Conservation (phyloP, 1,284 basidiomycete species). For the Malassezia restricta region DNA sequence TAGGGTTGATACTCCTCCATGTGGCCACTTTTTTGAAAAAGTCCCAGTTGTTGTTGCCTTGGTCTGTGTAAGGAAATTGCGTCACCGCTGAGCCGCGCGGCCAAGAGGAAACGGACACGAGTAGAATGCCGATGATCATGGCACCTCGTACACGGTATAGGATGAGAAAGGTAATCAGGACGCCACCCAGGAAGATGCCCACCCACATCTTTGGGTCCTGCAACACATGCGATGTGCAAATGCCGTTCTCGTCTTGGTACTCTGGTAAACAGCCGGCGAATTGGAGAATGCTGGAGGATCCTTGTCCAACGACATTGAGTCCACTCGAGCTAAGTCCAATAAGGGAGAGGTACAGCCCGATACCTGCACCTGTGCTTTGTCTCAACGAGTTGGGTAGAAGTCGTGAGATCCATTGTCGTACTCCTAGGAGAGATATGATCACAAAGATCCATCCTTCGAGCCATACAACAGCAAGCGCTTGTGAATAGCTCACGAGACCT, state of each 20-base stretch:
- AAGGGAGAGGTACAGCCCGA: slow-evolving; percentile 59
- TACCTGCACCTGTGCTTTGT: slow-evolving; percentile 70
- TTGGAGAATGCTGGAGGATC: slow-evolving; percentile 60
- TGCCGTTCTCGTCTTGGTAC: slow-evolving; percentile 48
- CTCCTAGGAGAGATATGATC: slow-evolving; percentile 64
- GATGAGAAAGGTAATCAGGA: slow-evolving; percentile 54
- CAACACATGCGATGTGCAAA: slow-evolving; percentile 60
- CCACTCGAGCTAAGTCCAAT: slow-evolving; percentile 56
- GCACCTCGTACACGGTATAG: slow-evolving; percentile 75
- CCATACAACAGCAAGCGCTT: slow-evolving; percentile 73
- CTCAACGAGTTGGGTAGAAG: slow-evolving; percentile 77
- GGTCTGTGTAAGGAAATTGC: slow-evolving; percentile 61
- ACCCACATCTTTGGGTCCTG: slow-evolving; percentile 70
- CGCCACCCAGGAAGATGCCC: slow-evolving; percentile 76
- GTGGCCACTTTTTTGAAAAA: slow-evolving; percentile 78
- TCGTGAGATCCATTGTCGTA: slow-evolving; percentile 79
- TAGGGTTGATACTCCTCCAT: slow-evolving; percentile 50
- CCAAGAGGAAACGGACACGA: slow-evolving; percentile 79
- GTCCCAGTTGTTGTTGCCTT: slow-evolving; percentile 63
- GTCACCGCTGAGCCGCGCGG: slow-evolving; percentile 68
- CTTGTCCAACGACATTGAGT: slow-evolving; percentile 64
- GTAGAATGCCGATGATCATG: slow-evolving; percentile 63
- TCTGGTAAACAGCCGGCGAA: slow-evolving; percentile 60
- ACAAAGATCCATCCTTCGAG: slow-evolving; percentile 67
- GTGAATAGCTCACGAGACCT: slow-evolving; percentile 63